Conservation (phyloP, 805 yeast genomes). For the Metschnikowia kunwiensis region DNA sequence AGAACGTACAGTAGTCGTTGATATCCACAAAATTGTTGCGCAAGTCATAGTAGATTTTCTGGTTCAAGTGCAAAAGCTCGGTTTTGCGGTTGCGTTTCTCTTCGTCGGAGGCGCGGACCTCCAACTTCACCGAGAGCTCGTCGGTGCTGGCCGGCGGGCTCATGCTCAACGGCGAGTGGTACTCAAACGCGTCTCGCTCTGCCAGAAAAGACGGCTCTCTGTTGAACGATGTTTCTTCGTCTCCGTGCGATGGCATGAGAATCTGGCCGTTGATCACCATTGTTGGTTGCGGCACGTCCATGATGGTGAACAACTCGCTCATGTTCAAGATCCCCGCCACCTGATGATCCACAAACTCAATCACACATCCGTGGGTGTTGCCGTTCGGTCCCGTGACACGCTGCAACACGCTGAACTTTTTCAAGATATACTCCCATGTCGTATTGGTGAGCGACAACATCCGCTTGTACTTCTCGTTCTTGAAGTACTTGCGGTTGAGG, state of each 20-base stretch:
- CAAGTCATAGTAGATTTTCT: slow-evolving; percentile 40
- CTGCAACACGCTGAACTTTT: slow-evolving; percentile 30
- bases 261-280: slow-evolving; percentile 12
- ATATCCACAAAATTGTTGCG: slow-evolving; percentile 43
- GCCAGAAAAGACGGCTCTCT: slow-evolving; percentile 1
- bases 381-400: slow-evolving; percentile 27
- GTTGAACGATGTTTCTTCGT: slow-evolving; percentile 3
- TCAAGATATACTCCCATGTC: slow-evolving; percentile 43
- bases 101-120: slow-evolving; percentile 1
- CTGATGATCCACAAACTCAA: slow-evolving; percentile 41
- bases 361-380: slow-evolving; percentile 17
- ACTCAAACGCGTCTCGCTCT: slow-evolving; percentile 9
- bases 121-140: background rate
- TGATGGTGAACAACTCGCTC: slow-evolving; percentile 39
- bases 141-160: background rate
- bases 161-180: slow-evolving; percentile 4
- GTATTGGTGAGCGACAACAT: slow-evolving; percentile 42
- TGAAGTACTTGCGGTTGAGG: slow-evolving; percentile 43
- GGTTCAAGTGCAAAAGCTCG: slow-evolving; percentile 34
- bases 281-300: slow-evolving; percentile 45
- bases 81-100: slow-evolving; percentile 6
- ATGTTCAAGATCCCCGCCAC: slow-evolving; percentile 37
- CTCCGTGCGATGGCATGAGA: slow-evolving; percentile 11
- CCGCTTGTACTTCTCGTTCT: slow-evolving; percentile 44
- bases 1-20: slow-evolving; percentile 44